Conservation (phyloP, 179 eudicot species). For the Heliamphora pulchella region DNA sequence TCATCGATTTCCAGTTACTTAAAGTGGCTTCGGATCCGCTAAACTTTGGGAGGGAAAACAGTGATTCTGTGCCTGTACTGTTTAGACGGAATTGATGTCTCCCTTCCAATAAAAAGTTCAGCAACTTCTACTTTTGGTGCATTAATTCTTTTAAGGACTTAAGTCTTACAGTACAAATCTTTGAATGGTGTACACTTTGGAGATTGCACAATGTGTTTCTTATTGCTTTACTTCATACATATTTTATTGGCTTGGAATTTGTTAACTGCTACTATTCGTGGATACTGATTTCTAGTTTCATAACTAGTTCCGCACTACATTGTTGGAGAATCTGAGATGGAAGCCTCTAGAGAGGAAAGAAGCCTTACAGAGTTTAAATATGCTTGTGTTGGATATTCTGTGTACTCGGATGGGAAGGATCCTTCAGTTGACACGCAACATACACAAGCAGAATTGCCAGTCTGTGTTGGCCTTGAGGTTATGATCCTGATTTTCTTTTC, state of each 20-base stretch:
- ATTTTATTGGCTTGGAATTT: neutral
- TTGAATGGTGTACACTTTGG: neutral
- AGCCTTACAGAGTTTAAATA: slow-evolving; percentile 64
- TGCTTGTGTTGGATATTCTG: slow-evolving; percentile 85
- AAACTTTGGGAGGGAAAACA: no score
- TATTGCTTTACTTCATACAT: neutral
- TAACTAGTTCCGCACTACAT: slow-evolving; percentile 57
- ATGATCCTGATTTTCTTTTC: slow-evolving; percentile 13
- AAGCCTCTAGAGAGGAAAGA: slow-evolving; percentile 69
- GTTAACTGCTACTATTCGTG: neutral
- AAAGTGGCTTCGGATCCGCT: no score
- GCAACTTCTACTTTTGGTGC: neutral
- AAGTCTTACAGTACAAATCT: no score
- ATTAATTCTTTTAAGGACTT: neutral
- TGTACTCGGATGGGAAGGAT: slow-evolving; percentile 48
- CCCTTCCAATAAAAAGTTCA: neutral
- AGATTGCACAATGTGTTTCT: neutral
- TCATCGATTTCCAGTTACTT: neutral
- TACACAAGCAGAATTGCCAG: slow-evolving; percentile 53
- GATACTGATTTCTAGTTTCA: slow-evolving; percentile 17
- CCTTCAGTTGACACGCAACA: slow-evolving; percentile 31
- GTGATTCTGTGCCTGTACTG: neutral
- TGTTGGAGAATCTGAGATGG: slow-evolving; percentile 69
- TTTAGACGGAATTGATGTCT: neutral
- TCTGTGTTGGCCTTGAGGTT: slow-evolving; percentile 86